These are phyloP conservation scores for Chytriomyces sp. DNA, from an alignment of 192 early-diverging fungal genomes.

Conservation along the genomic window DNA sequence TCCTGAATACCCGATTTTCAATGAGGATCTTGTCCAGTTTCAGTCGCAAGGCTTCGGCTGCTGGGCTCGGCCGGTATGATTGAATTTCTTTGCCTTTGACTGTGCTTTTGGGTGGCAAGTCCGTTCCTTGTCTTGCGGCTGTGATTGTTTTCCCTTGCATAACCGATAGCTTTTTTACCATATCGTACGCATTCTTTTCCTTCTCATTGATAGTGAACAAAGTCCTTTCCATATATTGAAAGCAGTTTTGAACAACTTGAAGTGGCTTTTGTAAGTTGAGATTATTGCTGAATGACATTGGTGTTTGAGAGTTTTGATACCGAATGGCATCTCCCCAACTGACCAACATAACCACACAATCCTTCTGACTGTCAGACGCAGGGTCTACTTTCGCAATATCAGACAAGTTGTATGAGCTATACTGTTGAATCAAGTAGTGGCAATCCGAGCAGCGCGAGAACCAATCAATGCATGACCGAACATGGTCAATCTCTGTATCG, in stretches of 20 bases:
- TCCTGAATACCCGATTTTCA: constrained; percentile 15
- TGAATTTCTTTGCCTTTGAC: background rate
- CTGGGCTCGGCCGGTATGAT: background rate
- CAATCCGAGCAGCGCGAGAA: background rate
- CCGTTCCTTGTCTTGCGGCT: background rate
- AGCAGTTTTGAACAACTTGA: constrained; percentile 17
- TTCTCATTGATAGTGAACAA: constrained; percentile 20
- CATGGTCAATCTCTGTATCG: constrained; percentile 3
- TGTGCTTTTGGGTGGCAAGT: background rate
- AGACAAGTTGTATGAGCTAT: background rate
- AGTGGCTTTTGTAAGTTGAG: constrained; percentile 11
- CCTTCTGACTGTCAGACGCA: background rate
- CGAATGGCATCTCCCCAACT: constrained; percentile 1
- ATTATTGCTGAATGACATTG: background rate
- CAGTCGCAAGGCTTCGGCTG: constrained; percentile 1
- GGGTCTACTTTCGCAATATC: background rate
- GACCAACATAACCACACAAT: background rate
- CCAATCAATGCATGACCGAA: constrained; percentile 22
- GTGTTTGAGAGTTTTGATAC: background rate
- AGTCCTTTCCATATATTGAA: constrained; percentile 14
- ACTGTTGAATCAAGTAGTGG: background rate
- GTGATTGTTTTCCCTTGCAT: background rate
- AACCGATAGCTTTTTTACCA: background rate
- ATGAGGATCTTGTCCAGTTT: constrained; percentile 19
- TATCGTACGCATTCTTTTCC: constrained; percentile 21